Evolutionary conservation across 148 eudicot genomes (phyloP).

Genomic region (Selenicereus undatus): DNA sequence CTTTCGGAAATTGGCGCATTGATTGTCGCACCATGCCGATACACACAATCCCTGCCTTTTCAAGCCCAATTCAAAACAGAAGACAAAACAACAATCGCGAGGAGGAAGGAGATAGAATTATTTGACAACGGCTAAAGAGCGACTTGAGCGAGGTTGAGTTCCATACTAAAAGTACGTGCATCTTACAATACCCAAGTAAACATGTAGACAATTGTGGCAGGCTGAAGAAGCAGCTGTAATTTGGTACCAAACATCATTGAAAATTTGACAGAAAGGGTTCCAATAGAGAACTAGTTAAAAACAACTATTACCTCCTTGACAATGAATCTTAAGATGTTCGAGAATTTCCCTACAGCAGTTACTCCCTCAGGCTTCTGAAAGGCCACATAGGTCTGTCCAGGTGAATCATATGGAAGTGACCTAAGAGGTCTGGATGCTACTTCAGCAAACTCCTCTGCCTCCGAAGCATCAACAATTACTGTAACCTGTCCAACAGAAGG

Average conservation of each 20-base stretch:
- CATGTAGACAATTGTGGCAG: neutral
- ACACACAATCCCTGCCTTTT: too few relatives aligned
- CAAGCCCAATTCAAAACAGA: too few relatives aligned
- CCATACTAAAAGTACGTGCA: neutral
- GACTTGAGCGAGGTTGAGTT: too few relatives aligned
- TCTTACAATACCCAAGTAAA: neutral
- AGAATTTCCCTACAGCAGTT: constrained; percentile 75
- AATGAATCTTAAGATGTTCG: constrained; percentile 64
- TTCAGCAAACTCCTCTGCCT: constrained; percentile 93
- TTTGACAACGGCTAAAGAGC: too few relatives aligned
- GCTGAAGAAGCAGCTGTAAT: neutral
- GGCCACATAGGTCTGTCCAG: constrained; percentile 90
- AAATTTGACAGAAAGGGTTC: neutral
- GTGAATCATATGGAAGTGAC: constrained; percentile 89
- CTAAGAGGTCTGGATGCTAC: constrained; percentile 57
- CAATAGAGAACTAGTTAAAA: neutral
- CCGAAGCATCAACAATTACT: constrained; percentile 87
- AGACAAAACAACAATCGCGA: too few relatives aligned
- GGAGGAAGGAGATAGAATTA: too few relatives aligned
- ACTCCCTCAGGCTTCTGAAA: constrained; percentile 89
- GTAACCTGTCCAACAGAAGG: constrained; percentile 49
- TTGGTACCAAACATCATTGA: neutral
- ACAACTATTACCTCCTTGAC: constrained; percentile 66
- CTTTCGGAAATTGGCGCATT: too few relatives aligned
- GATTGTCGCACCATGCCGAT: too few relatives aligned